Base-by-base conservation (phyloP, 768 basidiomycete genomes). In the Guyanaporus albipodus region DNA sequence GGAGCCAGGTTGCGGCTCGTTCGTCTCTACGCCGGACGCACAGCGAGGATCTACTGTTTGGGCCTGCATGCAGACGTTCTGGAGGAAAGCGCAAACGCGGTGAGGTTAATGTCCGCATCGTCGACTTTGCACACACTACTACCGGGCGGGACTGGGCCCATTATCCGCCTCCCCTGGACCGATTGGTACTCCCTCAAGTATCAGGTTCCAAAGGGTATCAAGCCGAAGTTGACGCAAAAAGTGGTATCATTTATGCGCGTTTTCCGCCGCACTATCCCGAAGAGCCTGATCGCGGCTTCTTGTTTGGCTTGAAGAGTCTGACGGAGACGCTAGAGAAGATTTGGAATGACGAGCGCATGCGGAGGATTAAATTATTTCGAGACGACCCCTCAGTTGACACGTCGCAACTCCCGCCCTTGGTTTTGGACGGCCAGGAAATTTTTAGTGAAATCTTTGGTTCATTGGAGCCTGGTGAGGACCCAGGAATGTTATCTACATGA, bases 61-160 rank as follows among this genome's bases (percentile, higher is more conserved):
- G 85, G 6, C 79, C 87, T 21, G 72, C 82, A 17, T 76, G 75
- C 1, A 81, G 82, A 63, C 80, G 83, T 34, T 75, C 77, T 12
- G 72, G 68, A 38, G 78, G 79, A n/a, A 79, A 79, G 43, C 80
- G 83, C 48, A 87, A 84, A 62, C 73, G 90, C 19, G 96, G 96
- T 26, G 95, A 96, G 63, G 80, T 98, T 49, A 91, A 90, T 61
- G 88, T 99, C 52, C 91, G 94, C 28, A 83, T 99, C 42, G 96
- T 99, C 45, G 96, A 99, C 68, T 99, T 99, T 69, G 96, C 95
- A 11, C 95, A 97, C 62, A 97, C 96, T 42, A 97, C 93, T 8
- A 97, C 94, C 2, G 96, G 96, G 11, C 76, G 77, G 19, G 96
- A 99, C 67, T 98, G 91, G 80, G 67, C 88, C 34, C 77, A 84